Base-by-base conservation (phyloP, 352 stramenopile species). In the Pythium diclinum region DNA sequence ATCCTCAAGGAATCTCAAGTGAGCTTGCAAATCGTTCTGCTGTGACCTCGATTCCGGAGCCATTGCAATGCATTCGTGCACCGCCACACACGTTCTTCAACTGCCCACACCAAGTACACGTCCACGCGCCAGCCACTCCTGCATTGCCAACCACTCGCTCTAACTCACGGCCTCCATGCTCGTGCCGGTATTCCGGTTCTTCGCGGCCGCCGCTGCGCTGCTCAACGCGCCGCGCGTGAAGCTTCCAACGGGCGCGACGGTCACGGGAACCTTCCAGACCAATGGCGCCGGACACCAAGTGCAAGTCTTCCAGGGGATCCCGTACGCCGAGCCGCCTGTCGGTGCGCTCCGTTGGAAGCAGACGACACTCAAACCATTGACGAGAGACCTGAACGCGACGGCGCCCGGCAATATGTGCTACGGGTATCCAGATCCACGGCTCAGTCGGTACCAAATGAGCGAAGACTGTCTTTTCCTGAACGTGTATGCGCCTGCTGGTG, bases 391-490 rank as follows among this genome's bases (percentile, higher is more conserved):
- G 1, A 17, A 57, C 16, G 61, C 61, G 14, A 67, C 61, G 2
- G 17, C 17, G 17, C 60, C 34, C 23, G 61, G 52, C 28, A 56
- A 17, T 10, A 57, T 56, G 11, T 67, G 61, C 52, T 56, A 44
- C 16, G 42, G 32, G 17, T 9, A 34, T 1, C 3, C 19, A 7
- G 7, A 11, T 17, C 30, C 5, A 17, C 38, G 3, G 38, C 5
- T 10, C 38, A 46, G 38, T 46, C 6, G 5, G 5, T 10, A n/a
- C 38, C 38, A 17, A n/a, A 5, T 10, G 16, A 54, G 47, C 8
- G 47, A 33, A 46, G 70, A 80, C 49, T 80, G 73, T 38, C 38
- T 80, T 38, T 77, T 71, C 56, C 59, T 80, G 11, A 73, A 80
- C 25, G 68, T 80, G 19, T 78, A 69, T 57, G 60, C 65, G 3